phyloP scores from a whole-genome alignment of 257 asterid species.

The Striga asiatica region DNA sequence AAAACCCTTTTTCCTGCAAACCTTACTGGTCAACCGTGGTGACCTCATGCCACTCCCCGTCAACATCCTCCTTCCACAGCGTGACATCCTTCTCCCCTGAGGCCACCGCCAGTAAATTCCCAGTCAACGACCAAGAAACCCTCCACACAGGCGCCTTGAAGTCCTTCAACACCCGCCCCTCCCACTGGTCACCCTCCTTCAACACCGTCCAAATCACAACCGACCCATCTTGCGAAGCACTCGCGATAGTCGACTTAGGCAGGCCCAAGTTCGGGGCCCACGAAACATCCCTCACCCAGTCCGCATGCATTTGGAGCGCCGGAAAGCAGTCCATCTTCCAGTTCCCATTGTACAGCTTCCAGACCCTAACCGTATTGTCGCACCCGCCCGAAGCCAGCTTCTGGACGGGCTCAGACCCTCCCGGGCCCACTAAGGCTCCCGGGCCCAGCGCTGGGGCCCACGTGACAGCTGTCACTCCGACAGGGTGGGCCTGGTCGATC shows the following conservation, averaged over 20 bases:
- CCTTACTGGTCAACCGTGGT: slow-evolving; percentile 52
- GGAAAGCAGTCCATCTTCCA: slow-evolving; percentile 98
- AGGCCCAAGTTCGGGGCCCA: slow-evolving; percentile 98
- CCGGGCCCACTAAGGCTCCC: slow-evolving; percentile 68
- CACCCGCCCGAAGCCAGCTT: slow-evolving; percentile 95
- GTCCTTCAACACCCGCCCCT: slow-evolving; percentile 76
- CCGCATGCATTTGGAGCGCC: slow-evolving; percentile 66
- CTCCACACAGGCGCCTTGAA: slow-evolving; percentile 84
- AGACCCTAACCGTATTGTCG: slow-evolving; percentile 81
- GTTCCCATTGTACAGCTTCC: slow-evolving; percentile 60
- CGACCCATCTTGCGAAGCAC: slow-evolving; percentile 90
- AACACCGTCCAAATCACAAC: slow-evolving; percentile 83
- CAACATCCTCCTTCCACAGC: slow-evolving; percentile 91
- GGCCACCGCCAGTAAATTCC: slow-evolving; percentile 83
- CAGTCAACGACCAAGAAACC: slow-evolving; percentile 96
- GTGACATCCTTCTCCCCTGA: slow-evolving; percentile 74
- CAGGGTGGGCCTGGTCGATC: slow-evolving; percentile 93
- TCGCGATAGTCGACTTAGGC: slow-evolving; percentile 86
- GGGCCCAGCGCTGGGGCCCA: slow-evolving; percentile 94
- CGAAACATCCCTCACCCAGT: slow-evolving; percentile 95
- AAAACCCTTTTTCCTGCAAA: not conserved
- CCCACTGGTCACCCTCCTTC: slow-evolving; percentile 84
- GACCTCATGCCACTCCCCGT: slow-evolving; percentile 88
- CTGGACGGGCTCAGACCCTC: slow-evolving; percentile 50
- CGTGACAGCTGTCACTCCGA: slow-evolving; percentile 87